Evolutionary conservation across 306 rosid species (phyloP), one percentile per base, ranked within the genome.

Genomic region (Lathyrus oleraceus): DNA sequence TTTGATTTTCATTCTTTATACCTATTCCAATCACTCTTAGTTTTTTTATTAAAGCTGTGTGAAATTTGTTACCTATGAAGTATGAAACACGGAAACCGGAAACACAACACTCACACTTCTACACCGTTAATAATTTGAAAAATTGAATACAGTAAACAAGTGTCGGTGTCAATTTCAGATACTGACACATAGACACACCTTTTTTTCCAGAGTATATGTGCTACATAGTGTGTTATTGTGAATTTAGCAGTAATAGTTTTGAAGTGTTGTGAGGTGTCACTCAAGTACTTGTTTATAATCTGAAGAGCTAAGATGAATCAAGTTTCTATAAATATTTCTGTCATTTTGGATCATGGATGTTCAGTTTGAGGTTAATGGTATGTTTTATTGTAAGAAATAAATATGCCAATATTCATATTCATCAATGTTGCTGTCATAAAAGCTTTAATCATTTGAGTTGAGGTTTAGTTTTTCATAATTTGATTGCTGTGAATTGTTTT

Each of bases 241-340:
- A 66, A 15, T 71, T 44, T 19, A 12, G 40, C 65, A 40, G 12
- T 36, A 59, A 28, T 4, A 12, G 67, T 32, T 52, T 36, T 42
- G 10, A 14, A 65, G 61, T 61, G 23, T 36, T 17, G n/a, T 28
- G 48, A 30, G 44, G 59, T 69, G 5, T 35, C 35, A 32, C 42
- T 52, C 53, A 52, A 38, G 72, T 61, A 8, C 27, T 73, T 40
- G 38, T 68, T 73, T 79, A 39, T 16, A 32, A 54, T 36, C 43
- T 52, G 38, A 47, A 42, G 38, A 61, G 42, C 14, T 62, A 4
- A 61, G 57, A 74, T 56, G 11, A 57, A 70, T 28, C 27, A 54
- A 47, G 13, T n/a, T 21, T 27, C 5, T 51, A 39, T 19, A 38
- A 17, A 15, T 64, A 43, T 23, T 51, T 20, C 52, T 54, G 56